These are phyloP conservation scores for Neofusicoccum parvum DNA, from an alignment of 2,329 filamentous ascomycete species.

Conservation along the genomic window DNA sequence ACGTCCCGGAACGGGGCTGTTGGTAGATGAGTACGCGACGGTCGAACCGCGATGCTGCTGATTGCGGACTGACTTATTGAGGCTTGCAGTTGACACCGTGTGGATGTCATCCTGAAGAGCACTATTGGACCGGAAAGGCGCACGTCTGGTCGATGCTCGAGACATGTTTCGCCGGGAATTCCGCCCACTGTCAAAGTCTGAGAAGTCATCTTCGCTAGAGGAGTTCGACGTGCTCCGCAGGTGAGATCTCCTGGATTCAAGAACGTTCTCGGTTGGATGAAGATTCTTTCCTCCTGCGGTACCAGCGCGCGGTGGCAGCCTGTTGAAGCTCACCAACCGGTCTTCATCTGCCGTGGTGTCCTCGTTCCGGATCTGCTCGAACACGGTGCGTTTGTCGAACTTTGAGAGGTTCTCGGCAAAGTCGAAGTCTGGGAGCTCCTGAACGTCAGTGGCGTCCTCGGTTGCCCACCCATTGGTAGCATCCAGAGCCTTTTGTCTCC, in stretches of 20 bases:
- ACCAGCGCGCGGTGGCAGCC: conserved; percentile 53
- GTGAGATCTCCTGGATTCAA: conserved; percentile 57
- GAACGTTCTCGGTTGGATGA: conserved; percentile 88
- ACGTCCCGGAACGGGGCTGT: conserved; percentile 33
- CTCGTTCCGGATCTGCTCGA: conserved; percentile 87
- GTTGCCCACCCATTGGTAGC: conserved; percentile 87
- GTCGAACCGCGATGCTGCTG: conserved; percentile 18
- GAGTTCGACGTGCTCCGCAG: conserved; percentile 36
- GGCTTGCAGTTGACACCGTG: conserved; percentile 32
- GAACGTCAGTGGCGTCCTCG: conserved; percentile 91
- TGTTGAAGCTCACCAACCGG: conserved; percentile 88
- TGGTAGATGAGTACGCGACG: conserved; percentile 33
- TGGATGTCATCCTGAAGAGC: conserved; percentile 40
- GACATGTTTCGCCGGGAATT: conserved; percentile 44
- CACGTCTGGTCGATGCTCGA: conserved; percentile 41
- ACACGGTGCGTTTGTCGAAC: conserved; percentile 90
- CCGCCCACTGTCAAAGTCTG: conserved; percentile 41
- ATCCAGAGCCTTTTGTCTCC: conserved; percentile 54
- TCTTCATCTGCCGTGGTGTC: conserved; percentile 88
- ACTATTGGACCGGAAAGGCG: conserved; percentile 44
- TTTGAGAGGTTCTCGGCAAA: conserved; percentile 88
- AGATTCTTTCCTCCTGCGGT: conserved; percentile 77
- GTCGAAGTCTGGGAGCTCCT: conserved; percentile 92
- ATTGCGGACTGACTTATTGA: conserved; percentile 13
- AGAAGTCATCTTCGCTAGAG: conserved; percentile 36